These are phyloP conservation scores for Yamadazyma spencermartinsiae DNA, from an alignment of 1,139 yeast species.

Conservation along the genomic window DNA sequence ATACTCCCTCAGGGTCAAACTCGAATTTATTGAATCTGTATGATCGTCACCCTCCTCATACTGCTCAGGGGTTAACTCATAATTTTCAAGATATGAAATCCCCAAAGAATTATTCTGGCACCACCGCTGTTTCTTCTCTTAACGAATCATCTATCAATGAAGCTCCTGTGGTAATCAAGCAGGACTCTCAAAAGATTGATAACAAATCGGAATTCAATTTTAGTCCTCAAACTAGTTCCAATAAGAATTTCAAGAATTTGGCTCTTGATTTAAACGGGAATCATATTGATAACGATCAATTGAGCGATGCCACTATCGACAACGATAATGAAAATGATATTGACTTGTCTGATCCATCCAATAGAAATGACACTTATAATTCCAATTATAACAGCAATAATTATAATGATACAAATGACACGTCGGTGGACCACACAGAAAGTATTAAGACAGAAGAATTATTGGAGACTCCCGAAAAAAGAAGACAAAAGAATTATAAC, in stretches of 20 bases:
- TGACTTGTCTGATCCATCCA: conserved; percentile 4
- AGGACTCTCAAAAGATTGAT: conserved; percentile 9
- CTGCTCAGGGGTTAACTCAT: conserved; percentile 3
- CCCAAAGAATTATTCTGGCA: conserved; percentile 15
- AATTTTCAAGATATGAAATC: conserved; percentile 7
- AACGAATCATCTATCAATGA: conserved; percentile 9
- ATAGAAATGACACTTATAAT: conserved; percentile 7
- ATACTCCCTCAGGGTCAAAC: not conserved
- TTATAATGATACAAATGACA: conserved; percentile 19
- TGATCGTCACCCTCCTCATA: conserved; percentile 3
- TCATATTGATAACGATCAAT: conserved; percentile 5
- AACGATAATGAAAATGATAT: not conserved
- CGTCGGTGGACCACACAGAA: conserved; percentile 15
- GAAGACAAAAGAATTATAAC: conserved; percentile 1
- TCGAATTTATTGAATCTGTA: no score
- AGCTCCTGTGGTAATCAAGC: conserved; percentile 6
- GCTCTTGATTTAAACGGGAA: conserved; percentile 23
- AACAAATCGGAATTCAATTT: conserved; percentile 15
- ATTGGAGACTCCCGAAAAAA: conserved; percentile 16
- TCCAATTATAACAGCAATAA: conserved; percentile 8
- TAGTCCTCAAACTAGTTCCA: conserved; percentile 14
- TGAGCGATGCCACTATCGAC: conserved; percentile 1
- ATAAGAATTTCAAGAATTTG: conserved; percentile 33
- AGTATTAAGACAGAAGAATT: conserved; percentile 16
- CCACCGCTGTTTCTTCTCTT: conserved; percentile 15